Percentiles rank a stretch among this genome's conserved stretches.
Conservation (phyloP, 306 rosid species). For the Rubus parviflorus region DNA sequence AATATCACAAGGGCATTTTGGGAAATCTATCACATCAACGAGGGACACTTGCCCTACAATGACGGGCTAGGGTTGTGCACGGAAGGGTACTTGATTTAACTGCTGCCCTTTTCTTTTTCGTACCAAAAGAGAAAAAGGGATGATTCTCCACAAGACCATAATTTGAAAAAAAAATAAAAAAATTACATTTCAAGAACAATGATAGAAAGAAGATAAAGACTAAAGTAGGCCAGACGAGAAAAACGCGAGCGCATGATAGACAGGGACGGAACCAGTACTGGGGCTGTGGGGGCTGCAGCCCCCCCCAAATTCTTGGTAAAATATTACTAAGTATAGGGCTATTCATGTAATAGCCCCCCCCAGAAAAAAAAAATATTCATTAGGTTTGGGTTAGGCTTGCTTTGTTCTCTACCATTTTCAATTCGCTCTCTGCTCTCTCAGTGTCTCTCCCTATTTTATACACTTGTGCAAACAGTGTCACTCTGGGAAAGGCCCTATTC, state of each 20-base stretch:
- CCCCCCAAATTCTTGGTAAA: no score
- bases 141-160: slow-evolving; percentile 3
- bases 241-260: slow-evolving; percentile 50
- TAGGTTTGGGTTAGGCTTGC: no score
- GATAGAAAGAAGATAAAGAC: not conserved
- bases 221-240: slow-evolving; percentile 29
- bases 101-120: slow-evolving; percentile 19
- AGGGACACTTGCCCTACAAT: slow-evolving; percentile 38
- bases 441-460: no score
- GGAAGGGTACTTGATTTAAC: slow-evolving; percentile 46
- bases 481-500: no score
- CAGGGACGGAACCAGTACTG: no score
- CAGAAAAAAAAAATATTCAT: no score
- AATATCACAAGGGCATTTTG: slow-evolving; percentile 16
- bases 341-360: no score
- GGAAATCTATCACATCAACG: not conserved
- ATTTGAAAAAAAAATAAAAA: not conserved
- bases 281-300: no score
- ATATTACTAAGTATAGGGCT: no score
- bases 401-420: no score
- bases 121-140: not conserved
- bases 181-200: slow-evolving; percentile 1
- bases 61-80: slow-evolving; percentile 37
- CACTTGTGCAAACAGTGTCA: no score
- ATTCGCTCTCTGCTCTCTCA: no score